Evolutionary conservation across 805 yeast species (phyloP).

Genomic region (Hanseniaspora taiwanica): DNA sequence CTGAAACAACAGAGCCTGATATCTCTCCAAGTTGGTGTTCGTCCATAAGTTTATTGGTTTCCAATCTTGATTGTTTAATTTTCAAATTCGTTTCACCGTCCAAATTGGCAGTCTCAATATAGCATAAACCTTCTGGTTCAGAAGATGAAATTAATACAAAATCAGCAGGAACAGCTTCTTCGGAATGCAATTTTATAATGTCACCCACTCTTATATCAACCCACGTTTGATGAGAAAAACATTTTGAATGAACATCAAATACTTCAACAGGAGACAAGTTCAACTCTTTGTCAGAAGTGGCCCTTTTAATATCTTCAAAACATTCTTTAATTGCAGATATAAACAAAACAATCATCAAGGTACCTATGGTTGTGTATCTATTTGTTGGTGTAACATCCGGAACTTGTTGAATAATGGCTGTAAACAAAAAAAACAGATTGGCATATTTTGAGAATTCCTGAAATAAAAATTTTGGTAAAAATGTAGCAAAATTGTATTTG

Average conservation of each 20-base stretch:
- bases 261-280: constrained; percentile 68
- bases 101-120: constrained; percentile 91
- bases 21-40: constrained; percentile 43
- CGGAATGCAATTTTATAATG: constrained; percentile 68
- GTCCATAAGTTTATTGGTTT: constrained; percentile 60
- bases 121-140: constrained; percentile 96
- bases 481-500: constrained; percentile 86
- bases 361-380: constrained; percentile 88
- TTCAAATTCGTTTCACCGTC: constrained; percentile 97
- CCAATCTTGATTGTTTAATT: constrained; percentile 76
- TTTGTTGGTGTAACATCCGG: constrained; percentile 95
- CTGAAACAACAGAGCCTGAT: constrained; percentile 58
- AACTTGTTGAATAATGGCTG: constrained; percentile 90
- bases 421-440: constrained; percentile 81
- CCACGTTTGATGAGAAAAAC: constrained; percentile 64
- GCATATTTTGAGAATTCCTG: constrained; percentile 98
- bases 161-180: constrained; percentile 92
- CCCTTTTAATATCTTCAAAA: constrained; percentile 81
- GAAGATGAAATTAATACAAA: constrained; percentile 73
- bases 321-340: constrained; percentile 91
- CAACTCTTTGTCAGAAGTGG: constrained; percentile 75
- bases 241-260: constrained; percentile 34
- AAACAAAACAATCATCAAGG: constrained; percentile 66
- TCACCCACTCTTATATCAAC: constrained; percentile 84
- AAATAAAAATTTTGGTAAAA: constrained; percentile 83